A percentile compares a stretch with the other conserved stretches of the same genome.
Conservation (phyloP, 352 stramenopile species). For the Hyaloperonospora arabidopsidis region DNA sequence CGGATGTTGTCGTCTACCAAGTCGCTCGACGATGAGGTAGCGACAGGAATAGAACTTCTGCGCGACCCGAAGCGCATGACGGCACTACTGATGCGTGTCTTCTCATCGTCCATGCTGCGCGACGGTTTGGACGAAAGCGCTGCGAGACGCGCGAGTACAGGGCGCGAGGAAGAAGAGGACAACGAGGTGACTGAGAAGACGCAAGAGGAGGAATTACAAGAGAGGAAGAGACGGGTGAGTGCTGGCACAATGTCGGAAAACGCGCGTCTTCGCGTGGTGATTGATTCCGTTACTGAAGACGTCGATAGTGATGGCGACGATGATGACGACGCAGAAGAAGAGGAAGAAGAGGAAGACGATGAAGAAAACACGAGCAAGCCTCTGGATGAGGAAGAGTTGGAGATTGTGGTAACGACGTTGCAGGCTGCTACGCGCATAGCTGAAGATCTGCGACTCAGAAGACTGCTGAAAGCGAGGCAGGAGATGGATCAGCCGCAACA, state of each 20-base stretch:
- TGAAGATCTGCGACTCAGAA: constrained; percentile 46
- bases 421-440: constrained; percentile 48
- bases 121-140: neutral
- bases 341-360: constrained; percentile 32
- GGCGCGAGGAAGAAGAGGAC: constrained; percentile 20
- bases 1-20: constrained; percentile 31
- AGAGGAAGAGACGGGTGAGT: constrained; percentile 13
- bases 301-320: constrained; percentile 22
- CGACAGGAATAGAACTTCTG: constrained; percentile 21
- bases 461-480: constrained; percentile 39
- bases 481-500: constrained; percentile 37
- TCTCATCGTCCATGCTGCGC: constrained; percentile 26
- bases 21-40: constrained; percentile 28
- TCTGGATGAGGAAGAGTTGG: constrained; percentile 35
- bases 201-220: constrained; percentile 9
- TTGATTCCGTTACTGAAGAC: neutral
- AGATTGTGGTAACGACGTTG: constrained; percentile 42
- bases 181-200: constrained; percentile 22
- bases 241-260: constrained; percentile 1
- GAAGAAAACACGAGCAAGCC: constrained; percentile 25
- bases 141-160: constrained; percentile 3
- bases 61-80: constrained; percentile 40
- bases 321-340: constrained; percentile 31
- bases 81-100: constrained; percentile 38
- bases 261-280: constrained; percentile 15